Base-by-base conservation (phyloP, 257 asterid genomes). In the Lantana camara region DNA sequence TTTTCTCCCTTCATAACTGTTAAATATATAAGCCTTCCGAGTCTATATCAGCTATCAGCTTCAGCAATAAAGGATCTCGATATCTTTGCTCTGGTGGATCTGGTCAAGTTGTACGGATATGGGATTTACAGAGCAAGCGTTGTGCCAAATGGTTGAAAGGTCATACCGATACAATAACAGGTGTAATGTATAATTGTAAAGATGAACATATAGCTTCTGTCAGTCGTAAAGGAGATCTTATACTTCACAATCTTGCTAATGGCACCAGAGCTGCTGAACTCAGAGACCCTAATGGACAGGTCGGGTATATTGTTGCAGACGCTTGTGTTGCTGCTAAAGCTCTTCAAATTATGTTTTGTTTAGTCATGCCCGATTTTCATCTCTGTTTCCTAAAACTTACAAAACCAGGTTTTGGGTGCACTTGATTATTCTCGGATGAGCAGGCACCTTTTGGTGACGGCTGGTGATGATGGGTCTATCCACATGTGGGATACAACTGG, bases 401-500 rank as follows among this genome's bases (percentile, higher is more conserved):
- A 73, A 63, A 76, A 64, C 70, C 92, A 94, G 99, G 96, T 88
- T 65, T 76, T 94, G 79, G 90, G 96, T 16, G 91, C 87, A 71
- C 96, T 94, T 65, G 98, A 94, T 82, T 94, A 90, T 82, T 88
- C 96, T 66, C 81, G 91, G 78, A 84, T 80, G 77, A 94, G 99
- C 77, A 79, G 96, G 83, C 98, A 94, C 82, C 91, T 84, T 64
- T 83, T 90, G 87, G 99, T 85, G 62, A 94, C 96, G 37, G 96
- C 98, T 68, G 98, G 99, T 69, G 99, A 90, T 82, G 99, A 94
- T 83, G 98, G 98, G 52, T 90, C 99, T 46, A 60, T 94, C 67
- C 99, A 94, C 76, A 79, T 86, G 69, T 94, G 99, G 99, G 99
- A 94, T 83, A 83, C 98, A 57, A 90, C 99, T 68, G 84, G 91